Evolutionary conservation across 2,329 filamentous ascomycete species (phyloP), one percentile per base, ranked within the genome.

Genomic region (Periconia digitata): DNA sequence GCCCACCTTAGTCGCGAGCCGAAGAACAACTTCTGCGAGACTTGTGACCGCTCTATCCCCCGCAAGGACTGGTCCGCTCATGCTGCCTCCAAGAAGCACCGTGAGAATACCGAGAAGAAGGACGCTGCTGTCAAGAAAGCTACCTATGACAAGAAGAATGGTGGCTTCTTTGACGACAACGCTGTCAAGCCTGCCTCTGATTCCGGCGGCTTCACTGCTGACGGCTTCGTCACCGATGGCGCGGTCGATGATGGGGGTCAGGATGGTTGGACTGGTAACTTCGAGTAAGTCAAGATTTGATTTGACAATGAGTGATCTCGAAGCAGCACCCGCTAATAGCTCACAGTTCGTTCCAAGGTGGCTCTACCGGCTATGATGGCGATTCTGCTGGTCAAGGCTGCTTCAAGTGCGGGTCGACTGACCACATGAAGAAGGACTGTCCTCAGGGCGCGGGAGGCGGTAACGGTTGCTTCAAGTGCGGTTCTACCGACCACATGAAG

Each of bases 341-440:
- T 32, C 27, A 32, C 27, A 32, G 27, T 32, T n/a, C 34, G 18
- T 34, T 22, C 21, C 40, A 81, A 86, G 76, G 77, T 77, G 52
- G 73, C 40, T n/a, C n/a, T n/a, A n/a, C n/a, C n/a, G 36, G 42
- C 34, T 48, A 35, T 8, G 55, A 22, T 16, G 38, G 55, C 67
- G 59, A 66, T 47, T 71, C 69, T 55, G 74, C 81, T 20, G 57
- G 54, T 27, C 50, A 51, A n/a, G 17, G 53, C 55, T 46, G 52
- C 54, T 15, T 68, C 62, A 48, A 44, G 21, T 68, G 62, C 32
- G 63, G 62, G 18, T 7, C 52, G 29, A 24, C 39, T 15, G 63
- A 55, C 8, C 64, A 66, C 32, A 50, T 47, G 40, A 60, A 60
- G 49, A 50, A 51, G 27, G 61, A 64, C 6, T 64, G 62, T 35